Conservation (phyloP, 257 asterid genomes). For the Eucommia ulmoides region DNA sequence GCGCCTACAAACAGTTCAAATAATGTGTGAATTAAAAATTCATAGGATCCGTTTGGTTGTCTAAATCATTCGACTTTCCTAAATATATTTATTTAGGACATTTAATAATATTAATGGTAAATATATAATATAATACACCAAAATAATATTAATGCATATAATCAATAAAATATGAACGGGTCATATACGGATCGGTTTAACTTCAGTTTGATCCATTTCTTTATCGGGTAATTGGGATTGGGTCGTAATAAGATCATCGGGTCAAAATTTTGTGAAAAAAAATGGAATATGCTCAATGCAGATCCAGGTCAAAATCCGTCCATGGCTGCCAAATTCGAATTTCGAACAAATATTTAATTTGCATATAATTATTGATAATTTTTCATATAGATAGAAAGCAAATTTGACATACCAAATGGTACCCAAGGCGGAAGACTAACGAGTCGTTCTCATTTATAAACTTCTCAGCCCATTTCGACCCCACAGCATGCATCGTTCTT, state of each 20-base stretch:
- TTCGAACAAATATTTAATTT: background rate
- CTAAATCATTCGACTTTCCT: background rate
- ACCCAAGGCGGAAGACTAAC: constrained; percentile 72
- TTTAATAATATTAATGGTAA: background rate
- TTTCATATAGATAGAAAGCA: no score
- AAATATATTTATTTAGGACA: background rate
- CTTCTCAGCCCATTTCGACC: constrained; percentile 66
- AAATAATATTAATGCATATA: no score
- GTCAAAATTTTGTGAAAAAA: no score
- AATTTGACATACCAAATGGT: constrained; percentile 47
- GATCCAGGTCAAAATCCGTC: no score
- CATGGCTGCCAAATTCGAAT: background rate
- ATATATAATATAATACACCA: background rate
- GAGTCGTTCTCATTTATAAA: constrained; percentile 40
- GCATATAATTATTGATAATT: background rate
- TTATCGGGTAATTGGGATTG: no score
- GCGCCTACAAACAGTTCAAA: constrained; percentile 31
- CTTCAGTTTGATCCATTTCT: no score
- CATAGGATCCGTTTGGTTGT: background rate
- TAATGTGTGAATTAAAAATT: background rate
- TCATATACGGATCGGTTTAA: background rate
- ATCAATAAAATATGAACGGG: background rate
- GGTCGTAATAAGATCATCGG: no score
- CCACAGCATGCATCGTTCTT: constrained; percentile 60
- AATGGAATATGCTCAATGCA: no score